Base-by-base conservation (phyloP, 805 yeast genomes). In the Saturnispora saitoi region DNA sequence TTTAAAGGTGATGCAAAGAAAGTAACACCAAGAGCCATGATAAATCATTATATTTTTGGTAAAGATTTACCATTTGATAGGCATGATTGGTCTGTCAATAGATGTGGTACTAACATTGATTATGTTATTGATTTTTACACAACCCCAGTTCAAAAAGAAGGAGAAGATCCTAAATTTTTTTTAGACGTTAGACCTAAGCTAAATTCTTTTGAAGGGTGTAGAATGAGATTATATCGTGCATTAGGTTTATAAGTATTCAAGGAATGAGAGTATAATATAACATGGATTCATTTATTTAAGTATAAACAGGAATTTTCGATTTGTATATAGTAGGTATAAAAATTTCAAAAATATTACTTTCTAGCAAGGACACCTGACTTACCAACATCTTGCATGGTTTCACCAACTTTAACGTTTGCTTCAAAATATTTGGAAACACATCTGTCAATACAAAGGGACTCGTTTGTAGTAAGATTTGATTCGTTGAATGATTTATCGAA, bases 371-470 rank as follows among this genome's bases (percentile, higher is more conserved):
- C 54, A 40, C 70, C 71, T 44, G 61, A 58, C 49, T 61, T 61
- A 48, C 71, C 71, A 42, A 67, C 57, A n/a, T 60, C 39, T 58
- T 67, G 71, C 71, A 67, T 67, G 45, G 65, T 62, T 70, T 90
- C 97, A 59, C 96, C 96, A 53, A 90, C 96, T 70, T 87, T 86
- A 54, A 88, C 93, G 65, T 90, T 90, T 56, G 95, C 86, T 60
- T 87, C 96, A 60, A 90, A 90, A 70, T 90, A 90, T 69, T 90
- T 90, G 59, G 93, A 79, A 50, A 90, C 98, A 73, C 98, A 90
- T 76, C 96, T 83, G 71, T 90, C 98, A 54, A 90, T 75, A 68
- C 98, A 90, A 43, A 86, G 71, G 42, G 88, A 80, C 70, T 90
- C 97, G 58, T 73, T 80, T 71, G 85, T 86, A 69, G 73, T 76